phyloP scores from a whole-genome alignment of 2,329 filamentous ascomycete species.

The Grosmannia serpens region DNA sequence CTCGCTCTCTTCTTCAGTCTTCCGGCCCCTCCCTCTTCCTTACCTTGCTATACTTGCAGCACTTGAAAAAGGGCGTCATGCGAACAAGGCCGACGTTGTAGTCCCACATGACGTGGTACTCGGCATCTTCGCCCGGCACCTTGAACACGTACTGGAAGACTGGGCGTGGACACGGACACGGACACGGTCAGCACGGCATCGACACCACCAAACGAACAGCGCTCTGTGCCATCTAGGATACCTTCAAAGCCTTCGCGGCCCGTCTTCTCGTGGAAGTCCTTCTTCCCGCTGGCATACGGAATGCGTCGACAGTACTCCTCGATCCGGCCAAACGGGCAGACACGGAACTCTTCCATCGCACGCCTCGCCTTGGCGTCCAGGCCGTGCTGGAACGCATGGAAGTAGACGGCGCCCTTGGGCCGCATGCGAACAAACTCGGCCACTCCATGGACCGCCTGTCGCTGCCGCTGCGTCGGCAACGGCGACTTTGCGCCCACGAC shows the following conservation, averaged over 20 bases:
- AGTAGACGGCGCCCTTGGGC: slow-evolving; percentile 58
- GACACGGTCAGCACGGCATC: not conserved
- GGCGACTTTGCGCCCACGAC: not conserved
- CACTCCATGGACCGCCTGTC: not conserved
- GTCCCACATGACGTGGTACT: slow-evolving; percentile 87
- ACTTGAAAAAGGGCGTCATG: slow-evolving; percentile 92
- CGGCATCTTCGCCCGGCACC: slow-evolving; percentile 48
- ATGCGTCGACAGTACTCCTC: slow-evolving; percentile 59
- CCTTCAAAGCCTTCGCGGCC: slow-evolving; percentile 82
- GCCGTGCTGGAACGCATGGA: slow-evolving; percentile 55
- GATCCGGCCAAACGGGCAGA: slow-evolving; percentile 56
- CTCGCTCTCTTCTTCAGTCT: not conserved
- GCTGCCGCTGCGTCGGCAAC: not conserved
- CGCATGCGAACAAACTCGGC: slow-evolving; percentile 8
- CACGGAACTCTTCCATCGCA: slow-evolving; percentile 50
- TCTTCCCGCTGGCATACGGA: slow-evolving; percentile 91
- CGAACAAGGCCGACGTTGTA: slow-evolving; percentile 90
- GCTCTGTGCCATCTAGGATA: slow-evolving; percentile 26
- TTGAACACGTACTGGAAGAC: slow-evolving; percentile 79
- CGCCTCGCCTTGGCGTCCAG: slow-evolving; percentile 43
- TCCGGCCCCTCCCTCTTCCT: not conserved
- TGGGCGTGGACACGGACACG: slow-evolving; percentile 22
- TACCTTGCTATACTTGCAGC: slow-evolving; percentile 78
- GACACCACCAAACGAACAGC: not conserved
- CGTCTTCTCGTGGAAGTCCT: slow-evolving; percentile 75